These are phyloP conservation scores for Gynandropsis gynandra DNA, from an alignment of 345 rosid genomes.

Conservation along the genomic window DNA sequence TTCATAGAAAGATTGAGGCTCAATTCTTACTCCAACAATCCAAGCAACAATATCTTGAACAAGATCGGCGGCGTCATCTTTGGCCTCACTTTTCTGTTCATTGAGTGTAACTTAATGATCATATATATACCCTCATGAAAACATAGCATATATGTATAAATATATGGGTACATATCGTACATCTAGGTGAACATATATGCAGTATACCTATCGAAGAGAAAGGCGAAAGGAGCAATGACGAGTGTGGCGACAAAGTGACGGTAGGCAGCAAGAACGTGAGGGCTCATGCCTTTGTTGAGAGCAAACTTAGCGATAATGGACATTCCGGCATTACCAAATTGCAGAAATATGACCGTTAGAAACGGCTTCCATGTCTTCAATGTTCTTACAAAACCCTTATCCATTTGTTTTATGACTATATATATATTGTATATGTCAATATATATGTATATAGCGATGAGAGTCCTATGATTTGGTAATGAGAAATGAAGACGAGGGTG, in stretches of 20 bases:
- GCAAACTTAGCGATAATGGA: slow-evolving; percentile 42
- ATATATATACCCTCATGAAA: too few species aligned
- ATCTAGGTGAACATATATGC: not conserved
- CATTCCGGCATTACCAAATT: slow-evolving; percentile 53
- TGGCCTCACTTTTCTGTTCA: slow-evolving; percentile 52
- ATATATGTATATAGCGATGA: too few species aligned
- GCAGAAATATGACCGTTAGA: slow-evolving; percentile 45
- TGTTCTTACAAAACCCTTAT: too few species aligned
- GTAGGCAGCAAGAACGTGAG: slow-evolving; percentile 57
- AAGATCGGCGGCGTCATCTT: slow-evolving; percentile 50
- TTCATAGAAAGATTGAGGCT: slow-evolving; percentile 5
- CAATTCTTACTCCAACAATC: slow-evolving; percentile 47
- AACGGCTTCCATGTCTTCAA: slow-evolving; percentile 31
- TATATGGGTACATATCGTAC: not conserved
- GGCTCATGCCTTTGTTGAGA: slow-evolving; percentile 56
- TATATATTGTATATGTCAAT: too few species aligned
- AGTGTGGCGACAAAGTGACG: slow-evolving; percentile 56
- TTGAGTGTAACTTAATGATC: too few species aligned
- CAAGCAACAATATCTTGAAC: slow-evolving; percentile 42
- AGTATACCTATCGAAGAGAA: slow-evolving; percentile 49
- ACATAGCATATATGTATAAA: not conserved
- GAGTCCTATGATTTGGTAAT: too few species aligned
- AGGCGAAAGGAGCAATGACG: slow-evolving; percentile 64
- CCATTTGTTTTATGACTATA: too few species aligned
- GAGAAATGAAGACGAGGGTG: too few species aligned